Evolutionary conservation across 2,329 filamentous ascomycete genomes (phyloP).

Genomic region (Fusarium ambrosium): DNA sequence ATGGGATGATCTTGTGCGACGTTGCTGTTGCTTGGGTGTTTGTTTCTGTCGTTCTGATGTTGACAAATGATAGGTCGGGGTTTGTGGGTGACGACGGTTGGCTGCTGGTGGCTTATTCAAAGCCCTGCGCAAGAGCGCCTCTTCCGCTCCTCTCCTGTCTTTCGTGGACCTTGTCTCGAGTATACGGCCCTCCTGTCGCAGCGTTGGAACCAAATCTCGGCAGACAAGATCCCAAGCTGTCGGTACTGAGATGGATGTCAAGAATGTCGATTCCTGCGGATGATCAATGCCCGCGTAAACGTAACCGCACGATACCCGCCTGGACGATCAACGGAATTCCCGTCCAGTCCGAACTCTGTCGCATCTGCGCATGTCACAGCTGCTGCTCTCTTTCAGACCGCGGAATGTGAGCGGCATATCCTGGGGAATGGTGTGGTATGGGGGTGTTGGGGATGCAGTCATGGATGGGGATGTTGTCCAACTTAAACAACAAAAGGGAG

Average conservation of each 20-base stretch:
- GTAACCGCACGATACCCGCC: slow-evolving; percentile 1
- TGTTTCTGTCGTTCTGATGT: background rate
- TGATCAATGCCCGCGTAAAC: background rate
- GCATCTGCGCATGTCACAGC: slow-evolving; percentile 3
- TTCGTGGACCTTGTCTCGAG: slow-evolving; percentile 6
- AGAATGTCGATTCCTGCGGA: slow-evolving; percentile 6
- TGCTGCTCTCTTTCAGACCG: background rate
- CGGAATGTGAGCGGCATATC: slow-evolving; percentile 14
- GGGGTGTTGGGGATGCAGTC: slow-evolving; percentile 5
- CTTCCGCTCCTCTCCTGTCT: background rate
- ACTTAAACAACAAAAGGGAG: slow-evolving; percentile 39
- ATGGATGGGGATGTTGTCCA: slow-evolving; percentile 35
- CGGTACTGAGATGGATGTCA: slow-evolving; percentile 2
- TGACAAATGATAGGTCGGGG: slow-evolving; percentile 1
- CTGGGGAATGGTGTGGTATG: slow-evolving; percentile 15
- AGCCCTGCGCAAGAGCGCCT: background rate
- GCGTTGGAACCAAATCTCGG: background rate
- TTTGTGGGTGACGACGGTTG: background rate
- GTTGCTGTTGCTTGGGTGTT: background rate
- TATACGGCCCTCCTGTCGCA: background rate
- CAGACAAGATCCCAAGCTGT: background rate
- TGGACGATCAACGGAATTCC: slow-evolving; percentile 1
- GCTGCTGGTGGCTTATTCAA: slow-evolving; percentile 5
- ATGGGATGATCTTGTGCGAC: background rate
- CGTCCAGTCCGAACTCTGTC: slow-evolving; percentile 2